Percentiles rank a stretch among this genome's conserved stretches.
These are phyloP conservation scores for Penicillium soppii DNA, from an alignment of 495 filamentous ascomycete genomes.

Conservation along the genomic window DNA sequence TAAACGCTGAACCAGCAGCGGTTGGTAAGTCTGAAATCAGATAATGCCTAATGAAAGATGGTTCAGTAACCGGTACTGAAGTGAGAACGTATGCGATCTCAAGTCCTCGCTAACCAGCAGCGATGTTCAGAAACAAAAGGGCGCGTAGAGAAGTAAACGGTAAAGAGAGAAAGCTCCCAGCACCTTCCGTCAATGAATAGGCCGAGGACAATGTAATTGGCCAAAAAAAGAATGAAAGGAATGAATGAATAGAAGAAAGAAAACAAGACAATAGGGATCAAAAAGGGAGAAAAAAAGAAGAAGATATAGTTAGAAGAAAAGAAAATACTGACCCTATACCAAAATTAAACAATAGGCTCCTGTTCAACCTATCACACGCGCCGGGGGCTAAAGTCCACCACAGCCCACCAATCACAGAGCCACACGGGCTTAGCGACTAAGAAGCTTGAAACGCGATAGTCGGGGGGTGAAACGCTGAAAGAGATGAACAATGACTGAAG, in stretches of 20 bases:
- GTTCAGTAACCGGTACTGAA: slow-evolving; percentile 40
- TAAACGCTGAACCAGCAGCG: slow-evolving; percentile 42
- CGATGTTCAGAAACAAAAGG: slow-evolving; percentile 10
- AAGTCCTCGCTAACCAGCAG: slow-evolving; percentile 15
- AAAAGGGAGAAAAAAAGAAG: background rate
- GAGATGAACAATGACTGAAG: slow-evolving; percentile 16
- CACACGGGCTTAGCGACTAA: slow-evolving; percentile 7
- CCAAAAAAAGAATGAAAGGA: slow-evolving; percentile 4
- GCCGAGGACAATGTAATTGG: no score
- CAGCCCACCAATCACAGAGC: slow-evolving; percentile 27
- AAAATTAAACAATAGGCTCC: slow-evolving; percentile 5
- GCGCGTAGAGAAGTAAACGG: slow-evolving; percentile 3
- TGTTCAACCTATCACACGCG: slow-evolving; percentile 18
- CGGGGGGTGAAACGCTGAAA: slow-evolving; percentile 33
- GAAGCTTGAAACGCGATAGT: slow-evolving; percentile 34
- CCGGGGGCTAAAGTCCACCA: slow-evolving; percentile 12
- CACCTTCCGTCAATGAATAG: background rate
- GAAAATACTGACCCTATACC: background rate
- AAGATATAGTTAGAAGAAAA: background rate
- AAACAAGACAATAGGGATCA: slow-evolving; percentile 2
- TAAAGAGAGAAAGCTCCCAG: background rate
- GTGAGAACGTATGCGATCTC: background rate
- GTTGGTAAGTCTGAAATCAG: slow-evolving; percentile 3
- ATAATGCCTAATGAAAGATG: slow-evolving; percentile 8
- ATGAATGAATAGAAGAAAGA: slow-evolving; percentile 2